Evolutionary conservation across 2,329 filamentous ascomycete species (phyloP).

Genomic region (Colletotrichum tamarilloi): DNA sequence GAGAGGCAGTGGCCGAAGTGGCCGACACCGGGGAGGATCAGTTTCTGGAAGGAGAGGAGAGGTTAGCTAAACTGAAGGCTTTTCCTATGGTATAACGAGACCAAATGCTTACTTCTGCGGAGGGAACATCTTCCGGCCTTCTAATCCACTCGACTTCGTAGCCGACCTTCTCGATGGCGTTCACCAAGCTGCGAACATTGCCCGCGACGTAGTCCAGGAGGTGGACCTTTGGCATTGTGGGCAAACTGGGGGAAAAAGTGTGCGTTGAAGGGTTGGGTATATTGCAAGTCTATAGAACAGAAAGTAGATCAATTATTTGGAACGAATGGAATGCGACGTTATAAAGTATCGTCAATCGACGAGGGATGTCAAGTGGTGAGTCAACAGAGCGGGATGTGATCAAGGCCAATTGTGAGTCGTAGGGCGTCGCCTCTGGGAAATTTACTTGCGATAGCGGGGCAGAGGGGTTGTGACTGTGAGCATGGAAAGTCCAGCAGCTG

Average conservation of each 20-base stretch:
- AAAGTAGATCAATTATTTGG: neutral
- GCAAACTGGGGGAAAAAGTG: neutral
- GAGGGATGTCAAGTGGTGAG: constrained; percentile 10
- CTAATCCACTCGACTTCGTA: constrained; percentile 94
- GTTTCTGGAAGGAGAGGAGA: constrained; percentile 67
- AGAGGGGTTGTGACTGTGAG: constrained; percentile 28
- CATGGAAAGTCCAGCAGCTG: constrained; percentile 2
- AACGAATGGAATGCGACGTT: constrained; percentile 19
- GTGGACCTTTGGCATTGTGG: constrained; percentile 79
- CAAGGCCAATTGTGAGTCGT: neutral
- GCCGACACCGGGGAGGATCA: constrained; percentile 95
- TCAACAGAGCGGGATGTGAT: constrained; percentile 2
- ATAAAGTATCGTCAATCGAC: neutral
- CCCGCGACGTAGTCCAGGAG: constrained; percentile 92
- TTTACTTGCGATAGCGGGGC: constrained; percentile 42
- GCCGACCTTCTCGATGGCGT: constrained; percentile 96
- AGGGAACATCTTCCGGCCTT: constrained; percentile 83
- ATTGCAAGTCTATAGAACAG: neutral
- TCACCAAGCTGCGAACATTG: constrained; percentile 94
- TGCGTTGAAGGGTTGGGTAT: neutral
- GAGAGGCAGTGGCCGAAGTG: constrained; percentile 97
- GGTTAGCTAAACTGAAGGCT: neutral
- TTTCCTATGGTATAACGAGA: neutral
- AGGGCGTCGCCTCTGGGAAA: constrained; percentile 26
- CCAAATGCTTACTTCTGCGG: constrained; percentile 77